Conservation (phyloP, 2,329 filamentous ascomycete genomes). For the Venturia carpophila region DNA sequence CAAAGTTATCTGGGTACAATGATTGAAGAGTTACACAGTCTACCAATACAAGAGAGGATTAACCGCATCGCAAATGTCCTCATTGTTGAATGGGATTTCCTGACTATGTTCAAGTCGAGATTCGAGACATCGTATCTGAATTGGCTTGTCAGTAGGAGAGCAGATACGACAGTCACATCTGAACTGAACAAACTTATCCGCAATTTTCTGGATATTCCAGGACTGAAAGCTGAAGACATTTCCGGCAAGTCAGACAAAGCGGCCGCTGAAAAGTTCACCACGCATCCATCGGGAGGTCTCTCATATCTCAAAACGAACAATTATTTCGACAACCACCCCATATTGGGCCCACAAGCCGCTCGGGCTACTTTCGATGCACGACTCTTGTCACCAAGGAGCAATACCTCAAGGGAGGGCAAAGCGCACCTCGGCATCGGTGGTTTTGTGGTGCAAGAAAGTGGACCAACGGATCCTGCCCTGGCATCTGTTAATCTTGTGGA, state of each 20-base stretch:
- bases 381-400: conserved; percentile 37
- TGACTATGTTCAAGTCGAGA: not conserved
- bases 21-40: not conserved
- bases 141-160: conserved; percentile 25
- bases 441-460: not conserved
- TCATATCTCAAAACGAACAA: conserved; percentile 51
- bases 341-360: conserved; percentile 50
- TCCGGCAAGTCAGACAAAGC: conserved; percentile 26
- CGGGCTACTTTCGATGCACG: conserved; percentile 49
- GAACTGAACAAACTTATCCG: conserved; percentile 46
- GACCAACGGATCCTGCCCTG: not conserved
- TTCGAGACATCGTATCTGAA: not conserved
- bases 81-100: conserved; percentile 1
- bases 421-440: conserved; percentile 4
- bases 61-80: not conserved
- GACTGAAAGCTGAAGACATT: conserved; percentile 28
- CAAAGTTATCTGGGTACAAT: conserved; percentile 1
- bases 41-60: not conserved
- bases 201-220: conserved; percentile 50
- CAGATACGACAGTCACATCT: conserved; percentile 43
- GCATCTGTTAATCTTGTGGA: not conserved
- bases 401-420: not conserved
- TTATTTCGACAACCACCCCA: conserved; percentile 51
- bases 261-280: conserved; percentile 40
- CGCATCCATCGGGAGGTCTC: conserved; percentile 58